Conservation (phyloP, 2,329 filamentous ascomycete species). For the Sporothrix brunneoviolacea region DNA sequence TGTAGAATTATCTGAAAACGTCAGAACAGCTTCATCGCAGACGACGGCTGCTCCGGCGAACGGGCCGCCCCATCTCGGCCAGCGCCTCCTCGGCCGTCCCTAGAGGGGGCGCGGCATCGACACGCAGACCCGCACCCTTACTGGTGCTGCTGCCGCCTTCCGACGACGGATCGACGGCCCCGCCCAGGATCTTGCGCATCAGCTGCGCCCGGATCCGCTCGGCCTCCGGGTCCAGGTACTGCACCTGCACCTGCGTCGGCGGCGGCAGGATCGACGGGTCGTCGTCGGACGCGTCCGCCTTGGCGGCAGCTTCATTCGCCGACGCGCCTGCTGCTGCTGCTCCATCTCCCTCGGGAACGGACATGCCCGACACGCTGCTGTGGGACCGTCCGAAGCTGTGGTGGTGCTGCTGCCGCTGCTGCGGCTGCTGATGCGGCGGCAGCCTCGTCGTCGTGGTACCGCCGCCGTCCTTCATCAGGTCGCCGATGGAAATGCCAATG, state of each 20-base stretch:
- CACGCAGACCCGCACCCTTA: no score
- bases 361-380: slow-evolving; percentile 9
- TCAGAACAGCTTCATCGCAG: neutral
- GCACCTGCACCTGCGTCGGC: slow-evolving; percentile 46
- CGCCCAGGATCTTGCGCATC: slow-evolving; percentile 37
- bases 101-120: no score
- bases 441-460: slow-evolving; percentile 12
- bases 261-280: slow-evolving; percentile 24
- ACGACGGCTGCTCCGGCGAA: slow-evolving; percentile 11
- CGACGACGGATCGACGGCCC: neutral
- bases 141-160: neutral
- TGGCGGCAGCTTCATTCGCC: slow-evolving; percentile 14
- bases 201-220: slow-evolving; percentile 36
- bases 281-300: slow-evolving; percentile 20
- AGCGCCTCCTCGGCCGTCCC: neutral
- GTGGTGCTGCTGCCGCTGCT: slow-evolving; percentile 16
- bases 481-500: slow-evolving; percentile 14
- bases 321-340: slow-evolving; percentile 15
- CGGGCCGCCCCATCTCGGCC: neutral
- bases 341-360: slow-evolving; percentile 29
- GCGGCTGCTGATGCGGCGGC: slow-evolving; percentile 1
- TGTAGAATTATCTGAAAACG: no score
- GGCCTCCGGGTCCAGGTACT: slow-evolving; percentile 46
- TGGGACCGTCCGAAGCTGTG: neutral
- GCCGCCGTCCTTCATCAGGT: slow-evolving; percentile 15